Evolutionary conservation across 176 grass and related monocot species (phyloP).

Genomic region (Echinochloa phyllopogon): DNA sequence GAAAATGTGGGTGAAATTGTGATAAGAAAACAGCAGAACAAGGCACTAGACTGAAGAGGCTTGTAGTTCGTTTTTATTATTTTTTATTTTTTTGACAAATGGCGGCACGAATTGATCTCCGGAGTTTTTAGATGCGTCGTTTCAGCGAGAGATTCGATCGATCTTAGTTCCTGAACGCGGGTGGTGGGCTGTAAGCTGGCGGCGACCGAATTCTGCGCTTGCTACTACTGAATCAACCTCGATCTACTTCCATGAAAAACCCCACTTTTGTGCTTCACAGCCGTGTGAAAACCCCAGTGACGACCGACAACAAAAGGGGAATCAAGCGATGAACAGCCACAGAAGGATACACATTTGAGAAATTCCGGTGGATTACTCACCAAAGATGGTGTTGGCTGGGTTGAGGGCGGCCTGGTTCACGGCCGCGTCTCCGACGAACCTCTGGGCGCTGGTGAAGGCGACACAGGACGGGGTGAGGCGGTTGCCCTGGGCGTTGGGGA

Average conservation of each 20-base stretch:
- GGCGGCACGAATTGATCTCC: no score
- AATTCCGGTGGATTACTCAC: conserved; percentile 3
- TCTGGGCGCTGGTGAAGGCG: conserved; percentile 55
- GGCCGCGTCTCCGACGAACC: conserved; percentile 66
- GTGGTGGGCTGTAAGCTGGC: background rate
- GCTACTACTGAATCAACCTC: background rate
- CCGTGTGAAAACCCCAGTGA: no score
- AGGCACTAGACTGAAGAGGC: background rate
- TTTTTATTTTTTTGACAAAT: no score
- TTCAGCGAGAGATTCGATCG: background rate
- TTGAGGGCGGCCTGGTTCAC: conserved; percentile 67
- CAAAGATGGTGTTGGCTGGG: conserved; percentile 54
- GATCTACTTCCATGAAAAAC: background rate
- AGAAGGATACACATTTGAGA: background rate
- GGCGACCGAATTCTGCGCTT: background rate
- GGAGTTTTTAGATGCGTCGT: background rate
- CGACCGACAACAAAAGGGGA: background rate
- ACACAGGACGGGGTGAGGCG: conserved; percentile 74
- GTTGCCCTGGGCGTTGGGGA: conserved; percentile 75
- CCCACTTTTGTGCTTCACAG: background rate
- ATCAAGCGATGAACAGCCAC: background rate
- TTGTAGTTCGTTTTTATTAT: background rate
- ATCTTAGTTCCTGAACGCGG: background rate
- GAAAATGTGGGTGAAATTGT: no score
- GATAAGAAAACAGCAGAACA: no score